Conservation (phyloP, 495 filamentous ascomycete species). For the Geopyxis carbonaria region DNA sequence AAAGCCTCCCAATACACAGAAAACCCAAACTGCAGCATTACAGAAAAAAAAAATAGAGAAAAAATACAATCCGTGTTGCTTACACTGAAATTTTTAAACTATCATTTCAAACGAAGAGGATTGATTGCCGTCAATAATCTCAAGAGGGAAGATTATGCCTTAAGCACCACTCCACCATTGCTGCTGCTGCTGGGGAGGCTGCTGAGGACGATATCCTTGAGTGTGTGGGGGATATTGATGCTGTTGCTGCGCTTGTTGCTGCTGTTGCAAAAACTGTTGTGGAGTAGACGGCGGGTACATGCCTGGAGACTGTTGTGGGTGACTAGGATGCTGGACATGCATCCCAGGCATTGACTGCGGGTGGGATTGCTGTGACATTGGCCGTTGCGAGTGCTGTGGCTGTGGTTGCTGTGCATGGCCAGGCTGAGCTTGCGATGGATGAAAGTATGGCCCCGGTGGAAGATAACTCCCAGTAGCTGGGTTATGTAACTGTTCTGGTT, state of each 20-base stretch:
- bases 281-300: conserved; percentile 44
- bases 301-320: conserved; percentile 34
- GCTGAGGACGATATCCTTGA: conserved; percentile 2
- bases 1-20: no score
- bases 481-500: conserved; percentile 24
- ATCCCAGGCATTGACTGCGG: conserved; percentile 38
- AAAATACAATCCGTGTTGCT: no score
- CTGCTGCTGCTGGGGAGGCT: conserved; percentile 1
- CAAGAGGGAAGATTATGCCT: no score
- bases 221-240: conserved; percentile 15
- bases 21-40: no score
- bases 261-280: conserved; percentile 42
- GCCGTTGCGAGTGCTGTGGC: conserved; percentile 43
- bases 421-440: conserved; percentile 31
- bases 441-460: conserved; percentile 23
- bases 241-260: conserved; percentile 21
- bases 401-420: conserved; percentile 35
- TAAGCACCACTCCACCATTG: conserved; percentile 17
- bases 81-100: no score
- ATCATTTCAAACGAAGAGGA: no score
- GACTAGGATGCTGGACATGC: conserved; percentile 30
- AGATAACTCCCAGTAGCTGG: conserved; percentile 22
- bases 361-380: conserved; percentile 18
- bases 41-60: conserved; percentile 1
- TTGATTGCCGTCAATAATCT: no score